These are phyloP conservation scores for Cutaneotrichosporon daszewskae DNA, from an alignment of 1,284 basidiomycete species.

Conservation along the genomic window DNA sequence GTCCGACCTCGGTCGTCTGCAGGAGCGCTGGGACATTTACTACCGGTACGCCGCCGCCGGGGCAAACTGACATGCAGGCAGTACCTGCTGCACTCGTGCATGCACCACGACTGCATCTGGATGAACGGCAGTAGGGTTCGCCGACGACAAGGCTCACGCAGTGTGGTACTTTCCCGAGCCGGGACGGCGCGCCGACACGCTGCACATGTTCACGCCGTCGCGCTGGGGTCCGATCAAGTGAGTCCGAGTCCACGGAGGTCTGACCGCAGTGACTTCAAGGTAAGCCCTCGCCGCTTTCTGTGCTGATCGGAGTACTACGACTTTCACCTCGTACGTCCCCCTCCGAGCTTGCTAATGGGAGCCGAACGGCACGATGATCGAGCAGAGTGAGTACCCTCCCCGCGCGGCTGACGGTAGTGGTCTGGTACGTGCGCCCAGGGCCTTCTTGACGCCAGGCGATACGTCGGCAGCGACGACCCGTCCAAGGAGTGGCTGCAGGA, in stretches of 20 bases:
- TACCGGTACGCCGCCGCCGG: conserved; percentile 9
- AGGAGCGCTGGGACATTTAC: conserved; percentile 19
- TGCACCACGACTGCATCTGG: conserved; percentile 25
- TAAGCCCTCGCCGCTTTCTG: background rate
- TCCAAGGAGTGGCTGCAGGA: conserved; percentile 29
- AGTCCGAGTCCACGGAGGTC: conserved; percentile 4
- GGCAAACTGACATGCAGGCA: conserved; percentile 5
- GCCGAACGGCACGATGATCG: conserved; percentile 14
- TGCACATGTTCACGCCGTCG: conserved; percentile 29
- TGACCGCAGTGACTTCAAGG: conserved; percentile 16
- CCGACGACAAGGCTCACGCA: conserved; percentile 3
- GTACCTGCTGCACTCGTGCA: conserved; percentile 24
- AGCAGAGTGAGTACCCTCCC: conserved; percentile 6
- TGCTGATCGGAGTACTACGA: conserved; percentile 22
- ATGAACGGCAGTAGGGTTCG: conserved; percentile 20
- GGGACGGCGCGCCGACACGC: conserved; percentile 19
- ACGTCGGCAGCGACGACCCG: conserved; percentile 20
- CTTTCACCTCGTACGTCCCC: conserved; percentile 20
- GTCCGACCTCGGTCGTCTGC: conserved; percentile 9
- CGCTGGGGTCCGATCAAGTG: conserved; percentile 19
- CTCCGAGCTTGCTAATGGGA: conserved; percentile 7
- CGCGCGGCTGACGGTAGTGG: conserved; percentile 21
- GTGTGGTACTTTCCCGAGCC: conserved; percentile 36
- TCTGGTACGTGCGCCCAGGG: conserved; percentile 8
- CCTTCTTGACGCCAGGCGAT: conserved; percentile 20